Conservation (phyloP, 1,284 basidiomycete species). For the Xanthoconium separans region DNA sequence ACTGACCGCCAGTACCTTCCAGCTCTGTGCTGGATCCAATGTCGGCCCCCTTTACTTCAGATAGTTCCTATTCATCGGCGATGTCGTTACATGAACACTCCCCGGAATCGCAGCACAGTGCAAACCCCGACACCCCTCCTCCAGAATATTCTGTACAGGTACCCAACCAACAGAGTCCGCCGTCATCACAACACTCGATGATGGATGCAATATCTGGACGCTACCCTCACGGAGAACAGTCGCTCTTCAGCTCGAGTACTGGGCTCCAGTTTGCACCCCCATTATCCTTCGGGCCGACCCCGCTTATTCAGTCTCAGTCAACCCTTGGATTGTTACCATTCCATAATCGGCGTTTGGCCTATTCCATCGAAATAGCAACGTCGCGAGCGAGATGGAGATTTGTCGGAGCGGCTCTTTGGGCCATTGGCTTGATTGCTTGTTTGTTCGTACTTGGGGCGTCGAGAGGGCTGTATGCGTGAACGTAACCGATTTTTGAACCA, state of each 20-base stretch:
- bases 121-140: conserved; percentile 31
- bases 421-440: conserved; percentile 35
- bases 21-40: not conserved
- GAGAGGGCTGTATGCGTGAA: conserved; percentile 4
- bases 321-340: conserved; percentile 40
- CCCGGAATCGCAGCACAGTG: conserved; percentile 15
- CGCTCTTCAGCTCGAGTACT: conserved; percentile 17
- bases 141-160: conserved; percentile 30
- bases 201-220: conserved; percentile 12
- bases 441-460: conserved; percentile 18
- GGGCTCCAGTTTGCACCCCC: conserved; percentile 20
- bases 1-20: conserved; percentile 4
- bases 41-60: not conserved
- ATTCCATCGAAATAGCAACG: conserved; percentile 44
- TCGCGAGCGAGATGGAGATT: conserved; percentile 47
- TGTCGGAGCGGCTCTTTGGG: conserved; percentile 41
- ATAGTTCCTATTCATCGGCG: not conserved
- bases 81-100: conserved; percentile 18
- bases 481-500: not conserved
- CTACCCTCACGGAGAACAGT: conserved; percentile 14
- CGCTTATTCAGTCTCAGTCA: conserved; percentile 33
- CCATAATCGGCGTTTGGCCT: conserved; percentile 45
- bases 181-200: conserved; percentile 21
- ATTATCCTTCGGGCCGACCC: conserved; percentile 42
- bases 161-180: conserved; percentile 11